phyloP scores from a whole-genome alignment of 2,329 filamentous ascomycete species.

The Paramyrothecium roridum region DNA sequence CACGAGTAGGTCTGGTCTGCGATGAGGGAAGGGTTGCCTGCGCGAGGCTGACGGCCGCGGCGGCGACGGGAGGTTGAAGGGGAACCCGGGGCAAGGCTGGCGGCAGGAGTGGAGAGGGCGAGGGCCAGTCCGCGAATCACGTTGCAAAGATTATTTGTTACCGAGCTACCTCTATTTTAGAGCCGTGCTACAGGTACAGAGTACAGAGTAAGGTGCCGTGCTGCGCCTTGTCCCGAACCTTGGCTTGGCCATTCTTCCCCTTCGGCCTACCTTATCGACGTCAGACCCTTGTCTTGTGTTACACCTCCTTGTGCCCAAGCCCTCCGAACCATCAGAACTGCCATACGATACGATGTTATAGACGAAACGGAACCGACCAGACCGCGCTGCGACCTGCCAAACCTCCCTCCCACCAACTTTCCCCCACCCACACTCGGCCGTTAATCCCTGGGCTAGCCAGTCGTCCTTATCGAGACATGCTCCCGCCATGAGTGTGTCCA shows the following conservation, averaged over 20 bases:
- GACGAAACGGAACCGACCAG: neutral
- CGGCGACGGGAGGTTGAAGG: no score
- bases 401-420: no score
- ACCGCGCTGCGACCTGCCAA: neutral
- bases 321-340: neutral
- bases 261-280: neutral
- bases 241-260: neutral
- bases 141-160: neutral
- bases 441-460: neutral
- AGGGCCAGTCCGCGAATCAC: no score
- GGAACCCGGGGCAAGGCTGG: neutral
- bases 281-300: neutral
- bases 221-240: neutral
- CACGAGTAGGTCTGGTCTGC: no score
- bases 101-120: neutral
- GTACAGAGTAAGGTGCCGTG: no score
- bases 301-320: neutral
- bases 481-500: slow-evolving; percentile 36
- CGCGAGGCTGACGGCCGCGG: no score
- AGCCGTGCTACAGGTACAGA: neutral
- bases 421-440: neutral
- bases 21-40: no score
- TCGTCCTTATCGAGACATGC: slow-evolving; percentile 27
- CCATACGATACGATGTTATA: neutral
- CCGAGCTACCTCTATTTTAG: neutral